Conservation (phyloP, 768 basidiomycete genomes). For the Phallus indusiatus region DNA sequence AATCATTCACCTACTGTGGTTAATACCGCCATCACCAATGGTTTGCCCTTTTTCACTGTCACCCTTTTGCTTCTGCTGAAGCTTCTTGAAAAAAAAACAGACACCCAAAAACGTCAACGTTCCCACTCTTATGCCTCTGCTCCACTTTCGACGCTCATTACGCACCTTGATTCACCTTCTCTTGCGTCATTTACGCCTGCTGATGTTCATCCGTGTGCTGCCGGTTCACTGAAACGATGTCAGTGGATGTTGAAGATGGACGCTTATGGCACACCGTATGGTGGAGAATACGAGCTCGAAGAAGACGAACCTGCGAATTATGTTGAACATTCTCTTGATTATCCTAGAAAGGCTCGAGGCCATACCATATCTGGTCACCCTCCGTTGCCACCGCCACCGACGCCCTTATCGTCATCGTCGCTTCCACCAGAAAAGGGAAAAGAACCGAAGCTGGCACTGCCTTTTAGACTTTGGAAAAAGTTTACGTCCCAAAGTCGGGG, state of each 20-base stretch:
- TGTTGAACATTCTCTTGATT: not conserved
- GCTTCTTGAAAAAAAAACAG: too few relatives aligned
- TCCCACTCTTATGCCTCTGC: not conserved
- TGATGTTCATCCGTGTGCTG: not conserved
- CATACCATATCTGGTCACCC: not conserved
- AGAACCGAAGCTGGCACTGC: not conserved
- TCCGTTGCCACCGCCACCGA: too few relatives aligned
- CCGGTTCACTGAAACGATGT: not conserved
- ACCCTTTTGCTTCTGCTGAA: not conserved
- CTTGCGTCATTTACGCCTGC: slow-evolving; percentile 6
- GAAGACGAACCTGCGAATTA: not conserved
- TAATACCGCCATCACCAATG: too few relatives aligned
- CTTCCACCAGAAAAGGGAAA: not conserved
- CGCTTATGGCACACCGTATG: not conserved
- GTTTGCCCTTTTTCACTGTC: not conserved
- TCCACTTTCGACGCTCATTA: not conserved
- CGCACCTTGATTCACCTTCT: slow-evolving; percentile 1
- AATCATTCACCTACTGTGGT: too few relatives aligned
- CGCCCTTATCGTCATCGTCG: too few relatives aligned
- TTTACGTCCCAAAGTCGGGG: not conserved
- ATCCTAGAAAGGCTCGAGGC: not conserved
- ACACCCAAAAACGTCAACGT: not conserved
- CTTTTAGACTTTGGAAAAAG: not conserved
- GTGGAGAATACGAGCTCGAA: not conserved
- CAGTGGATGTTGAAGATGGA: not conserved